Conservation (phyloP, 768 basidiomycete genomes). For the Trametes cinnabarina region DNA sequence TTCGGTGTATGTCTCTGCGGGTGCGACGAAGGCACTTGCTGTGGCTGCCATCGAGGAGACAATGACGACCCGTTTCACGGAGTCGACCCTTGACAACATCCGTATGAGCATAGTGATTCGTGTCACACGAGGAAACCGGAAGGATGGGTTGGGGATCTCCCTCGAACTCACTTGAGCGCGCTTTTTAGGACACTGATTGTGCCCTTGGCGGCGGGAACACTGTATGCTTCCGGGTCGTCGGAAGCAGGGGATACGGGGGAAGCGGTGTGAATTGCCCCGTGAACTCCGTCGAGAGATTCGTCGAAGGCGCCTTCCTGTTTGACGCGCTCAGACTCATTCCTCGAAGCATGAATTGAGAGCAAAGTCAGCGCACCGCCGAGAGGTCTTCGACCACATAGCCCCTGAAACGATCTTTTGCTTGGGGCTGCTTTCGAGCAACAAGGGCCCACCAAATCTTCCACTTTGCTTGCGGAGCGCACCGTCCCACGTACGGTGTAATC, state of each 20-base stretch:
- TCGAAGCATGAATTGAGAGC: no score
- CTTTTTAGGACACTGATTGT: neutral
- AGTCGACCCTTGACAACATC: no score
- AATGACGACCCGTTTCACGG: slow-evolving; percentile 59
- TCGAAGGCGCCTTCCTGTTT: slow-evolving; percentile 66
- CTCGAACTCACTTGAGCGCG: neutral
- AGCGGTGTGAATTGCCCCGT: slow-evolving; percentile 66
- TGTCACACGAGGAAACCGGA: neutral
- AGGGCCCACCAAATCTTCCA: slow-evolving; percentile 47
- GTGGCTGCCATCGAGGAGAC: slow-evolving; percentile 56
- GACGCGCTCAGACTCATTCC: no score
- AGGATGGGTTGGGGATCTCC: no score
- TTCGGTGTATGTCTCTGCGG: slow-evolving; percentile 39
- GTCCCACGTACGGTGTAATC: slow-evolving; percentile 63
- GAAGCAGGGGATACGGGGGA: slow-evolving; percentile 66
- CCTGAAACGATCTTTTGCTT: neutral
- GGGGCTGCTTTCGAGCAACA: slow-evolving; percentile 30
- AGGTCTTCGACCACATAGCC: slow-evolving; percentile 1
- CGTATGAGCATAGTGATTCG: slow-evolving; percentile 8
- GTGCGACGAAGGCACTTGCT: slow-evolving; percentile 22
- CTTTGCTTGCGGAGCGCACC: slow-evolving; percentile 58
- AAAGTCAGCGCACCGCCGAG: neutral
- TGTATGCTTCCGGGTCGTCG: neutral
- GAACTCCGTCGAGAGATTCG: slow-evolving; percentile 71
- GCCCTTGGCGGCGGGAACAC: neutral